Evolutionary conservation across 2,329 filamentous ascomycete species (phyloP), one percentile per base, ranked within the genome.

Genomic region (Phaeomoniella chlamydospora): DNA sequence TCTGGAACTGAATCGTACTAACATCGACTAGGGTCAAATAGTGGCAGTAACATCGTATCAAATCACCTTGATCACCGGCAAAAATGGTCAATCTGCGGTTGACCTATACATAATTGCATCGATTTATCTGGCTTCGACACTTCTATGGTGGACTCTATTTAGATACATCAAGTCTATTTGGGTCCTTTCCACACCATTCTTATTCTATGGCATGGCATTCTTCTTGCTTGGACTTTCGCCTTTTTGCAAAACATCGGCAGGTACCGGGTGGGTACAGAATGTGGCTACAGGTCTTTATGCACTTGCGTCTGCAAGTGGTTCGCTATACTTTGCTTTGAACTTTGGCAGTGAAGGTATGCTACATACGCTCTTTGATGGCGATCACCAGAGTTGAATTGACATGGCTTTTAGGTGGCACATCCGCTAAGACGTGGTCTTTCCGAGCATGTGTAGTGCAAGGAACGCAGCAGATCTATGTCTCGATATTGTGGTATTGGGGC

Each of bases 401-500:
- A 29, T 13, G 6, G 6, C 14, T 10, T 32, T 14, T 32, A 32
- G 31, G 32, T n/a, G 40, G 40, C 18, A 40, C 18, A 11, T 30
- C 40, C 4, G 26, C 38, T n/a, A n/a, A 64, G 43, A 61, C 63
- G 19, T 73, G 68, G 68, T 65, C 67, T 17, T 69, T 65, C 49
- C 62, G 70, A 29, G 70, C 71, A 13, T 68, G 68, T 41, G 53
- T 66, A 12, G 69, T 74, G 35, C 66, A 72, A 46, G 70, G 70
- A 32, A 68, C 67, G 3, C 70, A 73, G 44, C 70, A 74, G 46
- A 53, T 72, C 37, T 74, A 72, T 48, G 59, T 70, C 37, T 59
- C 67, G 9, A 61, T 58, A 6, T 58, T 74, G n/a, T 74, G 69
- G 69, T 72, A 64, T 48, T 74, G 70, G 70, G 70, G 70, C 18